Conservation (phyloP, 805 yeast species). For the Starmerella powellii region DNA sequence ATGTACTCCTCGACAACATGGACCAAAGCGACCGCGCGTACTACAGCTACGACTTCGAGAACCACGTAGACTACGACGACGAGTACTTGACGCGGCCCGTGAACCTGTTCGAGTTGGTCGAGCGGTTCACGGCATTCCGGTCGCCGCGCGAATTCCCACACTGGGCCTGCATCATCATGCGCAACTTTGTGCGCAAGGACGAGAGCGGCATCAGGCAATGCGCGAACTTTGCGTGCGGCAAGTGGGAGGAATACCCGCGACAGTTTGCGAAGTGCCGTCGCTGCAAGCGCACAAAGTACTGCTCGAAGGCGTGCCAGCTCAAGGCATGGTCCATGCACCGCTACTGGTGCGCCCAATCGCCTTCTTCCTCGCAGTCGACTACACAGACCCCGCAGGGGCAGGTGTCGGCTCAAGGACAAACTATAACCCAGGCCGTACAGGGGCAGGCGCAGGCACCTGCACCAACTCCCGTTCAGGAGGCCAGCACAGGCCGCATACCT, state of each 20-base stretch:
- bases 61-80: constrained; percentile 32
- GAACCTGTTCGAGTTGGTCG: constrained; percentile 83
- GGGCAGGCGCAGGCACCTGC: no score
- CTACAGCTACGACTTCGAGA: constrained; percentile 29
- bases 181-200: constrained; percentile 87
- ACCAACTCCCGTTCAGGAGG: no score
- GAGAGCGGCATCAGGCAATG: constrained; percentile 84
- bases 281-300: constrained; percentile 89
- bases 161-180: constrained; percentile 97
- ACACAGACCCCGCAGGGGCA: neutral
- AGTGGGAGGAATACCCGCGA: constrained; percentile 82
- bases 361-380: constrained; percentile 9
- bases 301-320: constrained; percentile 84
- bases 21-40: constrained; percentile 14
- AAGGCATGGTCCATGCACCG: constrained; percentile 87
- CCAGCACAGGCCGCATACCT: no score
- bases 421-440: no score
- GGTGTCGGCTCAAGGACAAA: neutral
- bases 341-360: constrained; percentile 60
- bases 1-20: neutral
- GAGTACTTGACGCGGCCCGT: constrained; percentile 35
- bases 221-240: constrained; percentile 84
- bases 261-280: constrained; percentile 92
- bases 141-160: constrained; percentile 73
- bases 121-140: constrained; percentile 63